Conservation (phyloP, 345 rosid species). For the Cardamine chenopodiifolia region DNA sequence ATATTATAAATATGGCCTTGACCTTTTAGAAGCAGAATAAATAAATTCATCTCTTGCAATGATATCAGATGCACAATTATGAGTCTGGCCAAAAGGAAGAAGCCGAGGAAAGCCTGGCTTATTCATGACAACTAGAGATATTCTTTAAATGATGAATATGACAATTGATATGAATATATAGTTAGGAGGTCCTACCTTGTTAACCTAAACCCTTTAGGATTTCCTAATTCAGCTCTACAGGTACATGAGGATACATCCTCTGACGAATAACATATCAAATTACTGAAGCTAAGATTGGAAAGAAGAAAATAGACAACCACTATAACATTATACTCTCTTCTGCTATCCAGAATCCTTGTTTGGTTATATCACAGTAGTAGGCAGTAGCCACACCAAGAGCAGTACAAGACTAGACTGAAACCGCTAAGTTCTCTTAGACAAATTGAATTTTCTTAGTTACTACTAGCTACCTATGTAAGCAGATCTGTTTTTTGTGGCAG, state of each 20-base stretch:
- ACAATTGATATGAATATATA: background rate
- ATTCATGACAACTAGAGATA: constrained; percentile 1
- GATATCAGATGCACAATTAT: constrained; percentile 23
- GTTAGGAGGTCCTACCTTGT: constrained; percentile 25
- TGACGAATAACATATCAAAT: background rate
- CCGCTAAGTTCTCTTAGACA: background rate
- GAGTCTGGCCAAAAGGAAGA: background rate
- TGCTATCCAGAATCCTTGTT: background rate
- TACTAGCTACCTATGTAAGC: constrained; percentile 1
- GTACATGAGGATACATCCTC: constrained; percentile 8
- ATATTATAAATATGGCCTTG: constrained; percentile 31
- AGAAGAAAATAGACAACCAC: background rate
- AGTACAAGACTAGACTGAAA: background rate
- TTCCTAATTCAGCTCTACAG: background rate
- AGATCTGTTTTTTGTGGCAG: constrained; percentile 7
- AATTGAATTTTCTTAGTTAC: too few species aligned
- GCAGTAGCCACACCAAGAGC: constrained; percentile 13
- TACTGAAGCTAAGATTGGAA: background rate
- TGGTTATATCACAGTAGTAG: background rate
- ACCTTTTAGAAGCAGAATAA: background rate
- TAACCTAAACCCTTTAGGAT: background rate
- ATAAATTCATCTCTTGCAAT: constrained; percentile 2
- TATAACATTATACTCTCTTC: background rate
- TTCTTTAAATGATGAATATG: constrained; percentile 3
- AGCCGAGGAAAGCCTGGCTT: constrained; percentile 28